phyloP scores from a whole-genome alignment of 2,329 filamentous ascomycete genomes.

The Cladosporium sp. region DNA sequence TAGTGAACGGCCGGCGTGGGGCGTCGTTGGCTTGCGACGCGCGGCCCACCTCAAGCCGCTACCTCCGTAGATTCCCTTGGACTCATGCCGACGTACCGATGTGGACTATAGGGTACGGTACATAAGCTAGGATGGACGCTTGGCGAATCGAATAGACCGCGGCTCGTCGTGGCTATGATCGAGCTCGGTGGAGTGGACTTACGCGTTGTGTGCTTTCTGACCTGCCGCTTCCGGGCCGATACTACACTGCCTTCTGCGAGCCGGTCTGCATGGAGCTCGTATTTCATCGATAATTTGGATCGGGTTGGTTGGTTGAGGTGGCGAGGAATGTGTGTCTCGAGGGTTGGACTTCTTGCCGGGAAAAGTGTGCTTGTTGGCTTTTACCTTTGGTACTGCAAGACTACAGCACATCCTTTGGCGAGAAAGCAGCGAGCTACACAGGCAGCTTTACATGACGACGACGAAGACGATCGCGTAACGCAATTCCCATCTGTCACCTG shows the following conservation, averaged over 20 bases:
- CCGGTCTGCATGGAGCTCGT: neutral
- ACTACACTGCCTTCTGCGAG: neutral
- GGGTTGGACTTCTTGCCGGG: neutral
- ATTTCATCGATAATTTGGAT: neutral
- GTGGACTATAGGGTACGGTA: neutral
- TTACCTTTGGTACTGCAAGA: too few relatives aligned
- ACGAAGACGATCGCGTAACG: too few relatives aligned
- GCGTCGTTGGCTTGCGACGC: neutral
- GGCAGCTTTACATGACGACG: too few relatives aligned
- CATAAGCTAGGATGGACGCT: neutral
- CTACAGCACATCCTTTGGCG: too few relatives aligned
- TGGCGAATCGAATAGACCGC: neutral
- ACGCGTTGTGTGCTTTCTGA: neutral
- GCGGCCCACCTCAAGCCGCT: neutral
- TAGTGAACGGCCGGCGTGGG: neutral
- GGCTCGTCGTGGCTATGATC: neutral
- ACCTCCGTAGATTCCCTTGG: neutral
- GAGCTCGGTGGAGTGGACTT: neutral
- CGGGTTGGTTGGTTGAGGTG: neutral
- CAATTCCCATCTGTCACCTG: too few relatives aligned
- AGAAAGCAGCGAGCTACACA: too few relatives aligned
- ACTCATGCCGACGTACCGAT: neutral
- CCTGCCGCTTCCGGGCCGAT: neutral
- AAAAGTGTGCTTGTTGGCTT: neutral
- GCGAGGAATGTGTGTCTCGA: neutral